Base-by-base conservation (phyloP, 1,139 yeast species). In the Yamadazyma diddensiae region DNA sequence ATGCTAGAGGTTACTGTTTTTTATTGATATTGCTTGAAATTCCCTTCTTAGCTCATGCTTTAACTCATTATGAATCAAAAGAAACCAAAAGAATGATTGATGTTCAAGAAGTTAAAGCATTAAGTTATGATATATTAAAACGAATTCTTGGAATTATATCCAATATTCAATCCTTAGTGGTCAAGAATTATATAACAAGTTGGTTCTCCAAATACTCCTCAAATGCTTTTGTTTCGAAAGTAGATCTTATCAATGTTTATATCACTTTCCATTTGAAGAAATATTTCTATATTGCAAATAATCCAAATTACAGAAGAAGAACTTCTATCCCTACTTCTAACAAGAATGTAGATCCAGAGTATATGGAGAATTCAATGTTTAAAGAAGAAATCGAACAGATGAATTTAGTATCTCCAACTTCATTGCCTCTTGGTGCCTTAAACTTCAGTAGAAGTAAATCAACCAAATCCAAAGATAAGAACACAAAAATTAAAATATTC, bases 81-180 rank as follows among this genome's bases (percentile, higher is more conserved):
- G 7, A 14, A 7, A 25, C 53, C 32, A 21, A 10, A 12, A 26
- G 15, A 8, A 66, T 68, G 67, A 55, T 65, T 23, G 71, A 71
- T 20, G 55, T 68, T 0, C 69, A 73, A 0, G 83, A 79, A 43
- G 66, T 82, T 9, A 71, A 71, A 39, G 56, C 73, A 0, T 47
- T 80, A 11, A 67, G 80, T 15, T 80, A 78, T 47, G 90, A 84
- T 32, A 65, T 87, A 3, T 51, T 80, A 15, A 83, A 82, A 47
- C 63, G 90, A 30, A 58, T 77, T 3, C 59, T 85, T 24, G 95
- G 95, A 0, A 61, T 82, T 4, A 46, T 86, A 30, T 68, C 92
- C 1, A 70, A 78, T 43, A 47, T 73, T 3, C 65, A 70, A 20
- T 53, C 68, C 3, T 46, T 58, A 0, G 50, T 61, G 9, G 52